These are phyloP conservation scores for Dioscorea cayenensis DNA, from an alignment of 116 monocot genomes.

Conservation along the genomic window DNA sequence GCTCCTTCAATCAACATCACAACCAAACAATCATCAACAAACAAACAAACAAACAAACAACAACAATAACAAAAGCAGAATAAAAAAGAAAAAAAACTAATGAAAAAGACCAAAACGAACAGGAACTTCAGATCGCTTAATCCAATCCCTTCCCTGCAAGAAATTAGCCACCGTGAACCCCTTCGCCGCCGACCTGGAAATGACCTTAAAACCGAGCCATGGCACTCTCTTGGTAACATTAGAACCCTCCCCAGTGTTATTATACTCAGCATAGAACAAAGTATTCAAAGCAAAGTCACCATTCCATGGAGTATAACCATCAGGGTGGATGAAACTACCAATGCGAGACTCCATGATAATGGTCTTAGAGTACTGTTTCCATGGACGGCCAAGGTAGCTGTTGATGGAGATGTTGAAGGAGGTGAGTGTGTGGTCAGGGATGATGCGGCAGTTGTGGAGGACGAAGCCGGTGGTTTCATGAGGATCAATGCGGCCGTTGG, in stretches of 20 bases:
- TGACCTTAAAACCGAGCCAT: conserved; percentile 50
- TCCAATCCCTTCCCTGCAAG: conserved; percentile 56
- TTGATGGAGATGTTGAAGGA: not conserved
- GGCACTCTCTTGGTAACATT: conserved; percentile 24
- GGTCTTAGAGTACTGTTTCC: conserved; percentile 70
- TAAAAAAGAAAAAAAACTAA: no score
- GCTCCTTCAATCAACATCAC: no score
- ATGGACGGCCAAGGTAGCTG: conserved; percentile 73
- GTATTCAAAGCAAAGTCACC: conserved; percentile 51
- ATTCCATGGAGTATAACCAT: conserved; percentile 65
- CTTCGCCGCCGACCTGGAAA: conserved; percentile 22
- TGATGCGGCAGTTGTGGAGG: conserved; percentile 49
- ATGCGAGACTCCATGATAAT: conserved; percentile 69
- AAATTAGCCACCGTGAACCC: conserved; percentile 44
- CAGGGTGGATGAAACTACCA: conserved; percentile 42
- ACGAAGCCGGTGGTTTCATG: conserved; percentile 72
- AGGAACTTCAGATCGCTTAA: not conserved
- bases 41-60: no score
- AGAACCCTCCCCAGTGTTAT: conserved; percentile 51
- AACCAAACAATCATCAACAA: no score
- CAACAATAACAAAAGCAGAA: no score
- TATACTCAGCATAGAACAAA: conserved; percentile 60
- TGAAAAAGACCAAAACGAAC: not conserved
- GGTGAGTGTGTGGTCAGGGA: conserved; percentile 29
- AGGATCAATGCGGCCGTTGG: conserved; percentile 62